These are phyloP conservation scores for Prunus davidiana DNA, from an alignment of 306 rosid genomes.

Conservation along the genomic window DNA sequence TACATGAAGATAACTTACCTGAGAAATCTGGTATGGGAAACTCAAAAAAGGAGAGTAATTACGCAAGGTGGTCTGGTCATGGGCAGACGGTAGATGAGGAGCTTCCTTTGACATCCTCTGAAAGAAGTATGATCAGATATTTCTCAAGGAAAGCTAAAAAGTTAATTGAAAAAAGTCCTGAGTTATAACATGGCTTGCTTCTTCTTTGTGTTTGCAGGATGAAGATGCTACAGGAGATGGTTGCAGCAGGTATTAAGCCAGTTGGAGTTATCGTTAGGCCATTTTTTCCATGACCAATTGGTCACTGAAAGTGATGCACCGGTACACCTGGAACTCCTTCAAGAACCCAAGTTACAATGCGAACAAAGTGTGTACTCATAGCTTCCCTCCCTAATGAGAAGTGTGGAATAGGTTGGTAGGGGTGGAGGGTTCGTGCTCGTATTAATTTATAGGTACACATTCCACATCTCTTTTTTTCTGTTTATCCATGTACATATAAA, in stretches of 20 bases:
- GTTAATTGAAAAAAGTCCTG: slow-evolving; percentile 20
- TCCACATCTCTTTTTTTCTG: neutral
- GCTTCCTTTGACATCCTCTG: slow-evolving; percentile 77
- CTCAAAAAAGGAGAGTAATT: slow-evolving; percentile 30
- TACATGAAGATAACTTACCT: slow-evolving; percentile 46
- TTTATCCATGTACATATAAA: neutral
- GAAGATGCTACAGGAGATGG: neutral
- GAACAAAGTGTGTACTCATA: neutral
- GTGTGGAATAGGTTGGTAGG: neutral
- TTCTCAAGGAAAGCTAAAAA: slow-evolving; percentile 59
- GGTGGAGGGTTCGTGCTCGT: neutral
- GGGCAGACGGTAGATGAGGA: slow-evolving; percentile 62
- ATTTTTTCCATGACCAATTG: neutral
- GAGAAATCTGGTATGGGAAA: slow-evolving; percentile 23
- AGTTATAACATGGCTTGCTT: neutral
- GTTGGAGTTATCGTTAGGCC: neutral
- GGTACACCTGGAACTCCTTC: neutral
- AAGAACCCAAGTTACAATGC: neutral
- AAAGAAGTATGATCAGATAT: slow-evolving; percentile 39
- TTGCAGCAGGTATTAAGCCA: neutral
- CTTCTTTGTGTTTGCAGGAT: slow-evolving; percentile 2
- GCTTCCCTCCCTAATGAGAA: neutral
- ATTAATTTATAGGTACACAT: neutral
- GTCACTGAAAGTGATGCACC: neutral
- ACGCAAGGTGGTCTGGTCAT: slow-evolving; percentile 44